These are phyloP conservation scores for Camelina sativa DNA, from an alignment of 345 rosid genomes.

Conservation along the genomic window DNA sequence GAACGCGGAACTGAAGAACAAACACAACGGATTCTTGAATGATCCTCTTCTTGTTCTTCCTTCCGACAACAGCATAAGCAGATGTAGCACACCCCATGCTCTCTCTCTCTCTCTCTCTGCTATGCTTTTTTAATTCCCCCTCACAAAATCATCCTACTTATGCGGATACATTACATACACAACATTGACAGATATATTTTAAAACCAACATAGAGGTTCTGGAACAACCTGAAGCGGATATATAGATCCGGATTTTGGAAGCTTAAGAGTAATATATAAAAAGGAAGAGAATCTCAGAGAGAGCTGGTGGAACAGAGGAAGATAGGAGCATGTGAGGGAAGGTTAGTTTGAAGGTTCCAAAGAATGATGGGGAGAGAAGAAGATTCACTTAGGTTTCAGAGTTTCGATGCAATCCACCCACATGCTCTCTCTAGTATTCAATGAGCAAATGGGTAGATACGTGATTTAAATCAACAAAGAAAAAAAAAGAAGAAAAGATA, in stretches of 20 bases:
- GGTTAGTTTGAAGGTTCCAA: conserved; percentile 43
- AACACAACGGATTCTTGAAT: conserved; percentile 66
- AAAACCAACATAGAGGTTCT: background rate
- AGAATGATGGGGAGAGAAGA: conserved; percentile 38
- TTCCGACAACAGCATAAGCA: conserved; percentile 51
- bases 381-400: conserved; percentile 41
- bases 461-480: background rate
- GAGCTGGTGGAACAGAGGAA: conserved; percentile 13
- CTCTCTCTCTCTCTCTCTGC: conserved; percentile 39
- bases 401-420: conserved; percentile 36
- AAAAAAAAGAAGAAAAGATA: background rate
- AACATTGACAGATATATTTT: conserved; percentile 1
- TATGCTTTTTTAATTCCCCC: background rate
- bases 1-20: conserved; percentile 65
- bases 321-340: conserved; percentile 37
- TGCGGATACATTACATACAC: conserved; percentile 14
- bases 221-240: conserved; percentile 26
- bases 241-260: conserved; percentile 30
- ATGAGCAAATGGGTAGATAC: conserved; percentile 33
- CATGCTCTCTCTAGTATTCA: conserved; percentile 32
- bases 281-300: conserved; percentile 22
- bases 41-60: conserved; percentile 60
- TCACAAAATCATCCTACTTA: conserved; percentile 50
- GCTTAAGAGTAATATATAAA: conserved; percentile 18
- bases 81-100: conserved; percentile 84